Base-by-base conservation (phyloP, 495 filamentous ascomycete species). In the Aspergillus cavernicola region DNA sequence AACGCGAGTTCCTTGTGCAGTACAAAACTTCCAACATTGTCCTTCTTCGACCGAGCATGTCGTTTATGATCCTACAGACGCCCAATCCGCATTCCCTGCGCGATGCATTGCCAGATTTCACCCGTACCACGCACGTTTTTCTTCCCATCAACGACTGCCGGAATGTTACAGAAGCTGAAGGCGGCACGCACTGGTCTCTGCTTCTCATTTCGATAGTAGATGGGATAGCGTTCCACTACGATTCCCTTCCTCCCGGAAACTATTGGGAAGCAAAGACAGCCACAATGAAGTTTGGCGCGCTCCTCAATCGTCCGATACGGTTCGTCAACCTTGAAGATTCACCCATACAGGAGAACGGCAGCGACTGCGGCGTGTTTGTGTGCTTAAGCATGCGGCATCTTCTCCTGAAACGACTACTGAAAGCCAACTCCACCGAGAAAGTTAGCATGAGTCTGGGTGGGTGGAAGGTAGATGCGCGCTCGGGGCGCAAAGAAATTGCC, bases 321-420 rank as follows among this genome's bases (percentile, higher is more conserved):
- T 96, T 92, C 62, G 72, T 85, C 52, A 80, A 92, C 69, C 72
- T 99, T 23, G 73, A 84, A 4, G 93, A 97, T 63, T 84, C 82
- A 8, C 95, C 93, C 2, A 86, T 96, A 57, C 95, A 99, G 68
- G 88, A 90, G 56, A 97, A 97, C 60, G 82, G 85, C 47, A 89
- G 79, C 56, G 95, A 97, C 71, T 99, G 95, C 64, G 95, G 95
- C 12, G 90, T 99, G 0, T 97, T 90, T 66, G 95, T 99, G 2
- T 97, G 95, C 66, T 80, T 96, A 58, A 79, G 87, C 50, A 99
- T 97, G 92, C 80, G 88, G 33, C 83, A 96, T 67, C 70, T 99
- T 13, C 80, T 98, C 16, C 68, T 96, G 31, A 89, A 88, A 68
- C 77, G 87, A 39, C 71, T 99, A n/a, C 70, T 99, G 37, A 78